Evolutionary conservation across 208 protist species (phyloP), one percentile per base, ranked within the genome.

Genomic region (Sergeia podlipaevii): DNA sequence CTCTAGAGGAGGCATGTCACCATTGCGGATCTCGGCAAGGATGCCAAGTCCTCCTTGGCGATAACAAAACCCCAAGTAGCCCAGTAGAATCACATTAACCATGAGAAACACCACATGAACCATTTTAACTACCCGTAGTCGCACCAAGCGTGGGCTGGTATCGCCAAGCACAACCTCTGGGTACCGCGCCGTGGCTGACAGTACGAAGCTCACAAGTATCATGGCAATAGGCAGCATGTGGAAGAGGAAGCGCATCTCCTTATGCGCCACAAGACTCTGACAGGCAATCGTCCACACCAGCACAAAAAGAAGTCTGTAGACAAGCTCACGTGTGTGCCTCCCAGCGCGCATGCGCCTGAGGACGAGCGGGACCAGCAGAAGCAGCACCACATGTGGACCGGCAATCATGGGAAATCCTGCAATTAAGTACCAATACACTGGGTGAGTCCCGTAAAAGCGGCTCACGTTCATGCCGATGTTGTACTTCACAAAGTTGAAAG

Each of bases 201-300:
- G 44, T 10, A 80, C 73, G 23, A 85, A 65, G 20, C 63, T 75
- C 3, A 51, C 55, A 8, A 89, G 42, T 4, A 94, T 23, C 24
- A 92, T 42, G 23, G 44, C 21, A 4, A 89, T 10, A 21, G 83
- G 71, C 0, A 92, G 41, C 13, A 89, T 53, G 3, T 73, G 49
- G 45, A 80, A 84, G 15, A 95, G 33, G 63, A 96, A 96, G 42
- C 96, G 82, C 63, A 96, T 94, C 59, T 98, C 96, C 57, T 98
- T 98, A 75, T 98, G 96, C 0, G 48, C 55, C 20, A 97, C 62
- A 6, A 82, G 45, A 44, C 82, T 96, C 60, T 97, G 86, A n/a
- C 76, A 43, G 0, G 55, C 1, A 6, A 97, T n/a, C 7, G 67
- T 73, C 41, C 69, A 91, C 4, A 70, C 15, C 15, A 74, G n/a